A percentile compares a stretch with the other conserved stretches of the same genome.
Evolutionary conservation across 108 stramenopile genomes (phyloP).

Genomic region (Phaeodactylum tricornutum): DNA sequence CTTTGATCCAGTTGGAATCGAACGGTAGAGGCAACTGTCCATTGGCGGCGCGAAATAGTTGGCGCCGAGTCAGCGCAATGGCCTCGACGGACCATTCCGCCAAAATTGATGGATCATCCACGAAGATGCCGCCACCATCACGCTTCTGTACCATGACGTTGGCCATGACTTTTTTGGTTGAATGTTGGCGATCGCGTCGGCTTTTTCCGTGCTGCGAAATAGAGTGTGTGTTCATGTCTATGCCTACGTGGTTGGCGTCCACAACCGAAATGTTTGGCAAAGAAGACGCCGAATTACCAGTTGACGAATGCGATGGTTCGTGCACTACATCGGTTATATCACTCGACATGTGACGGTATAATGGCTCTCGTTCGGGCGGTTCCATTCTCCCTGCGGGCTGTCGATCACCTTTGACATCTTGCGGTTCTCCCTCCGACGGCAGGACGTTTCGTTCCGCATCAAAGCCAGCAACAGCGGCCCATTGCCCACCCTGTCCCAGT

Average conservation of each 20-base stretch:
- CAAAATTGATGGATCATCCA: conserved; percentile 47
- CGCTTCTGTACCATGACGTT: conserved; percentile 27
- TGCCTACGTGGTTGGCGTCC: no score
- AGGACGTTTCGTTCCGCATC: conserved; percentile 37
- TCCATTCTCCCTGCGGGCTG: neutral
- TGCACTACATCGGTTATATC: no score
- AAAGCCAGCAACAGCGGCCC: conserved; percentile 52
- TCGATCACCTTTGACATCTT: neutral
- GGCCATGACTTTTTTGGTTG: neutral
- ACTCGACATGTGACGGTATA: neutral
- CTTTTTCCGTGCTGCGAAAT: no score
- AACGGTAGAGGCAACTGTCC: conserved; percentile 44
- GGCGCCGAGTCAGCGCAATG: conserved; percentile 52
- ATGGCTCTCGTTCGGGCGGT: neutral
- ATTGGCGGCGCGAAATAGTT: conserved; percentile 53
- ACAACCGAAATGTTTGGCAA: neutral
- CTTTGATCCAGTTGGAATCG: conserved; percentile 48
- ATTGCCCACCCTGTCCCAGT: conserved; percentile 71
- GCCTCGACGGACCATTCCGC: conserved; percentile 82
- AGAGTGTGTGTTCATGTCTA: no score
- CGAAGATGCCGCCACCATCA: conserved; percentile 45
- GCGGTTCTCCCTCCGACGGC: neutral
- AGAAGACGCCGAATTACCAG: neutral
- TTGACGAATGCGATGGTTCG: neutral
- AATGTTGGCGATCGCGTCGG: neutral